Evolutionary conservation across 2,329 filamentous ascomycete genomes (phyloP), one percentile per base, ranked within the genome.

Genomic region (Trichophaea hybrida): DNA sequence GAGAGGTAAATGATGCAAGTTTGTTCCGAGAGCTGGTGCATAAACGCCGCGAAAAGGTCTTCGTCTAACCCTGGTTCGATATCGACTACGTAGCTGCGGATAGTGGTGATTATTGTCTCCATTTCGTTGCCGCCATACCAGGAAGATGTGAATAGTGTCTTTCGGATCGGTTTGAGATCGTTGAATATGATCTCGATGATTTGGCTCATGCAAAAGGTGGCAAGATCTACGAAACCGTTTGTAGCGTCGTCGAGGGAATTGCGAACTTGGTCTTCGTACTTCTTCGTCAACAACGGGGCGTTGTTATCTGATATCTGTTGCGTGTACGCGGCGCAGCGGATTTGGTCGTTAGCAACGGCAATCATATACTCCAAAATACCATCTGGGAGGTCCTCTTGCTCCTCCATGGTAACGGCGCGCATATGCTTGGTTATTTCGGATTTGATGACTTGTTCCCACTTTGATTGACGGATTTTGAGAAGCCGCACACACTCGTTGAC

Each of bases 311-410:
- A 66, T 57, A 83, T 81, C 57, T 87, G 85, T 62, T 88, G 85
- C 66, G 85, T 85, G 70, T 97, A 94, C 72, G 97, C 93, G 69
- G 98, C 95, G 73, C 89, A 96, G 59, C 90, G 90, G 71, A 98
- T 97, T 72, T 98, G 93, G 74, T 98, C 93, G 74, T 98, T 98
- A 67, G 94, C 93, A 59, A 94, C 88, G 50, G 93, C 90, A 57
- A 98, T 83, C 59, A 98, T 84, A 89, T 91, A 98, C 74, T 98
- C 93, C 17, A 77, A 72, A 40, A 69, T 62, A 53, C 67, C 67
- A 43, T 68, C 65, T 17, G 65, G 65, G 24, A 65, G 61, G 17
- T 64, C 66, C 12, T 69, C 67, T 5, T 63, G 61, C 35, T 71
- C 69, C 62, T 74, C 72, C 15, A 76, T 74, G 12, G 72, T 69